A percentile compares a stretch with the other conserved stretches of the same genome.
Conservation (phyloP, 1,284 basidiomycete genomes). For the Fomitopsis pinicola region DNA sequence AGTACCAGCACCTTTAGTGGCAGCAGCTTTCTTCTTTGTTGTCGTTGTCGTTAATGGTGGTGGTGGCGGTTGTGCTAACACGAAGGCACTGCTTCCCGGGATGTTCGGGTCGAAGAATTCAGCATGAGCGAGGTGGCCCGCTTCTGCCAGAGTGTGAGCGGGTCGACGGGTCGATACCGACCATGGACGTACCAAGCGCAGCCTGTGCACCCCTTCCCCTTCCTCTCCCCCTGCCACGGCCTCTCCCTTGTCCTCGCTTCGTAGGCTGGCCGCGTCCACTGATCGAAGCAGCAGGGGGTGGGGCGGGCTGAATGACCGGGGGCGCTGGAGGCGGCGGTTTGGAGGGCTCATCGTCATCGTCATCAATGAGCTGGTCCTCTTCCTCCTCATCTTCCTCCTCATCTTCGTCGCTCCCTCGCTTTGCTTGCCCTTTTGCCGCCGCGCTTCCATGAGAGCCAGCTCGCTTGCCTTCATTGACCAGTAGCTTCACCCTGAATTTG, state of each 20-base stretch:
- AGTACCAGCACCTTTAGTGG: slow-evolving; percentile 26
- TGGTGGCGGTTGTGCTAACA: slow-evolving; percentile 1
- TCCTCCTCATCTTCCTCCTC: slow-evolving; percentile 57
- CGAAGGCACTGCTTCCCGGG: slow-evolving; percentile 8
- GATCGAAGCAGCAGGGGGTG: slow-evolving; percentile 3
- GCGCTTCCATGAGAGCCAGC: slow-evolving; percentile 27
- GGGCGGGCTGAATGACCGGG: slow-evolving; percentile 27
- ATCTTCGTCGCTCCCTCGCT: slow-evolving; percentile 40
- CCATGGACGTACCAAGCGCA: slow-evolving; percentile 10
- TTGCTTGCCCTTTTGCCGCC: slow-evolving; percentile 21
- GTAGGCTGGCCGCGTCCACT: slow-evolving; percentile 13
- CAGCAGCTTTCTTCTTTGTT: slow-evolving; percentile 35
- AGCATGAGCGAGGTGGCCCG: slow-evolving; percentile 7
- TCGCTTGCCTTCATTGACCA: slow-evolving; percentile 41
- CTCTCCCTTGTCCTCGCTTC: slow-evolving; percentile 15
- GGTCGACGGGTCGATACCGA: slow-evolving; percentile 13
- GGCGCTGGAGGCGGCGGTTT: slow-evolving; percentile 15
- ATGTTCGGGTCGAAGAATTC: slow-evolving; percentile 23
- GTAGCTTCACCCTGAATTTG: slow-evolving; percentile 48
- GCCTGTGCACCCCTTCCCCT: slow-evolving; percentile 15
- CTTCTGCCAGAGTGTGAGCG: slow-evolving; percentile 16
- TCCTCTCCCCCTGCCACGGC: slow-evolving; percentile 10
- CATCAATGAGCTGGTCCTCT: slow-evolving; percentile 75
- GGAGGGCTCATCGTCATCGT: slow-evolving; percentile 46
- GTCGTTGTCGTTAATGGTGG: slow-evolving; percentile 19